These are phyloP conservation scores for Oryza rufipogon DNA, from an alignment of 176 grass and related monocot genomes.

Conservation along the genomic window DNA sequence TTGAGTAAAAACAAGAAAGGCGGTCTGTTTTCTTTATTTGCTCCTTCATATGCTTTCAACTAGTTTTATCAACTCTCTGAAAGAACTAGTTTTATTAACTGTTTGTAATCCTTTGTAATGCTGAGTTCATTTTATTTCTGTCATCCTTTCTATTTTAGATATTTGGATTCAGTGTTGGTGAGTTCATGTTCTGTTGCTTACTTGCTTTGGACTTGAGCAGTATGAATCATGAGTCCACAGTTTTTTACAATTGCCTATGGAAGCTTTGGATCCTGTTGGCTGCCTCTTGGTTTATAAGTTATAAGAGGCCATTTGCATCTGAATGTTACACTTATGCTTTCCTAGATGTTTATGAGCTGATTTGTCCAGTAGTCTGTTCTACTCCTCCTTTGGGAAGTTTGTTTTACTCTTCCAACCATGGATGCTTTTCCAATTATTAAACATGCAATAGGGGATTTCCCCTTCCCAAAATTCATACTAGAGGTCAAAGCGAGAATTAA, in stretches of 20 bases:
- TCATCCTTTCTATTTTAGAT: background rate
- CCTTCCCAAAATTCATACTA: constrained; percentile 25
- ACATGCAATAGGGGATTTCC: constrained; percentile 3
- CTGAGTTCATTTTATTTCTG: constrained; percentile 6
- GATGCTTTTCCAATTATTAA: constrained; percentile 28
- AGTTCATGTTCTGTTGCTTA: background rate
- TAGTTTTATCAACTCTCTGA: background rate
- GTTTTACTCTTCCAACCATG: constrained; percentile 31
- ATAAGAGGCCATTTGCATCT: constrained; percentile 26
- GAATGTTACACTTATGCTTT: background rate
- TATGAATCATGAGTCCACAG: background rate
- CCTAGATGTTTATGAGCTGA: background rate
- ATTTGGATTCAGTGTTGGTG: constrained; percentile 7
- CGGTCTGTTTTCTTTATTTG: constrained; percentile 30
- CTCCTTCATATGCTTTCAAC: background rate
- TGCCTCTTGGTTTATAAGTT: constrained; percentile 17
- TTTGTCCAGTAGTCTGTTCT: constrained; percentile 25
- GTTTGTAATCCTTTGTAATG: constrained; percentile 13
- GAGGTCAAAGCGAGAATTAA: constrained; percentile 34
- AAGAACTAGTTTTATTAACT: background rate
- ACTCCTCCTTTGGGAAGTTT: background rate
- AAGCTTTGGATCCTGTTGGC: background rate
- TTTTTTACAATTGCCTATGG: background rate
- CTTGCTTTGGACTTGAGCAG: background rate
- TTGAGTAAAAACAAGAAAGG: constrained; percentile 27